These are phyloP conservation scores for Geosiphon pyriformis DNA, from an alignment of 192 early-diverging fungal species.

Conservation along the genomic window DNA sequence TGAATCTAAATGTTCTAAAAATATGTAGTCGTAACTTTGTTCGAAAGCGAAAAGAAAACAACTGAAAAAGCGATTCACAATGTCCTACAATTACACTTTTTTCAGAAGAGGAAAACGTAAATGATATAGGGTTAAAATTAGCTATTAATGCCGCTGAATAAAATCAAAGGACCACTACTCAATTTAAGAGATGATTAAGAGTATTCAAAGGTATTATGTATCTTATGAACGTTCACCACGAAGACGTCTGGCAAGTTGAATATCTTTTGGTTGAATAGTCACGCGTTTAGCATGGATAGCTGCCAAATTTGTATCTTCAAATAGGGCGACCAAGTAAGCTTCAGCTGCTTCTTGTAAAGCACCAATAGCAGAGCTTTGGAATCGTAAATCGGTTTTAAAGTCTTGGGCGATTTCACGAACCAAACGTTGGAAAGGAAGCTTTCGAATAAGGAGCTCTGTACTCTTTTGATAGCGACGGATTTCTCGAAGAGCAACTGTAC, in stretches of 20 bases:
- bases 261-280: conserved; percentile 99
- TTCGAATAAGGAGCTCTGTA: conserved; percentile 90
- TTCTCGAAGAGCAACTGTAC: conserved; percentile 88
- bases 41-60: too few relatives aligned
- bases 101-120: too few relatives aligned
- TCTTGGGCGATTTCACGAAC: conserved; percentile 99
- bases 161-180: too few relatives aligned
- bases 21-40: too few relatives aligned
- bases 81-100: too few relatives aligned
- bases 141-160: too few relatives aligned
- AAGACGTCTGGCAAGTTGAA: conserved; percentile 96
- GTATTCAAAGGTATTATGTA: too few relatives aligned
- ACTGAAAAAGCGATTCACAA: too few relatives aligned
- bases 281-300: conserved; percentile 99
- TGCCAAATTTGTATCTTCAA: conserved; percentile 98
- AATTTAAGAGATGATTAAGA: too few relatives aligned
- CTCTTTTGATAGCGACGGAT: conserved; percentile 95
- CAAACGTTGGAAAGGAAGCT: conserved; percentile 91
- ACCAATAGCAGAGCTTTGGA: conserved; percentile 98
- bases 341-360: conserved; percentile 98
- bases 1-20: too few relatives aligned
- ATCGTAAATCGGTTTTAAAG: conserved; percentile 98
- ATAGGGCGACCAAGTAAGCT: conserved; percentile 83
- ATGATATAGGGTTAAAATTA: too few relatives aligned
- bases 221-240: conserved; percentile 87